Evolutionary conservation across 116 monocot species (phyloP).

Genomic region (Cymodocea nodosa): DNA sequence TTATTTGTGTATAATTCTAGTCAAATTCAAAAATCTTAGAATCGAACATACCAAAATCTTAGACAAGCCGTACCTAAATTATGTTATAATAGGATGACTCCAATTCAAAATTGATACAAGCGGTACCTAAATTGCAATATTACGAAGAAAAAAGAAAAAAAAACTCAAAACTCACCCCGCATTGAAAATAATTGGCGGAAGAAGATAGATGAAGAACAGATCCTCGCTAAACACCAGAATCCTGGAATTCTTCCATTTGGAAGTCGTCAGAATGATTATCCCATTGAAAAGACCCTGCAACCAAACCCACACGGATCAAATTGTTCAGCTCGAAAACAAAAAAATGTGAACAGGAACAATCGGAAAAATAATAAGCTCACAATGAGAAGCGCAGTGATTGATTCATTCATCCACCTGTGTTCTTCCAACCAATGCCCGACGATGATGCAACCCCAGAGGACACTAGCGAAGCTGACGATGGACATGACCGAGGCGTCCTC

Average conservation of each 20-base stretch:
- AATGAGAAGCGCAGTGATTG: conserved; percentile 53
- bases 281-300: conserved; percentile 44
- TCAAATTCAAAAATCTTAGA: no score
- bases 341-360: neutral
- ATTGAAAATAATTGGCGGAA: conserved; percentile 68
- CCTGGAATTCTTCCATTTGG: conserved; percentile 33
- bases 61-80: neutral
- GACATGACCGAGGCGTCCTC: conserved; percentile 38
- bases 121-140: neutral
- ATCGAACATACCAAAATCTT: no score
- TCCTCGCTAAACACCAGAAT: conserved; percentile 58
- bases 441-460: conserved; percentile 61
- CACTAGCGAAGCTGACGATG: conserved; percentile 38
- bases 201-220: conserved; percentile 63
- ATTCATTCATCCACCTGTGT: conserved; percentile 47
- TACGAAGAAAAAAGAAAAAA: no score
- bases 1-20: no score
- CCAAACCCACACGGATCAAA: neutral
- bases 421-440: conserved; percentile 59
- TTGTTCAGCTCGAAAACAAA: no score
- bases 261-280: conserved; percentile 28
- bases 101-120: no score
- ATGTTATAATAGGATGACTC: neutral
- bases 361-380: conserved; percentile 14
- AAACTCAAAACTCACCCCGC: conserved; percentile 29